Percentiles rank a stretch among this genome's conserved stretches.
Evolutionary conservation across 495 filamentous ascomycete genomes (phyloP).

Genomic region (Trichoderma gamsii): DNA sequence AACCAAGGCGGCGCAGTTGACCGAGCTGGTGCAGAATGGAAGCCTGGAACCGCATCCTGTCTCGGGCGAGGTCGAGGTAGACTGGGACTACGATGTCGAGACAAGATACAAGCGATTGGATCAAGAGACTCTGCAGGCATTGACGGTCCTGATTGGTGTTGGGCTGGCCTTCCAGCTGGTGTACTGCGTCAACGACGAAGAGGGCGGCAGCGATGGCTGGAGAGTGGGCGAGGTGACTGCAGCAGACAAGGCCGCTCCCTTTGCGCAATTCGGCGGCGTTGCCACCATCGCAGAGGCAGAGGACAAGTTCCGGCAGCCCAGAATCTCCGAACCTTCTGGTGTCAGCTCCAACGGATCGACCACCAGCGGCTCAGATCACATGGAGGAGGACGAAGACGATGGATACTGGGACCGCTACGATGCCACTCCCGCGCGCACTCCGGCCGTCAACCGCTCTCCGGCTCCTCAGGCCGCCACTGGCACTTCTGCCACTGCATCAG

Average conservation of each 20-base stretch:
- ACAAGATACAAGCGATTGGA: constrained; percentile 70
- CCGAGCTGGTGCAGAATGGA: constrained; percentile 56
- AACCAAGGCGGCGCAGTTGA: constrained; percentile 59
- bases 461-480: constrained; percentile 35
- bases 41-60: constrained; percentile 82
- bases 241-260: constrained; percentile 40
- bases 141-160: constrained; percentile 51
- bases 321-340: constrained; percentile 15
- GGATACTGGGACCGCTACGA: constrained; percentile 96
- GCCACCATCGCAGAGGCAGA: constrained; percentile 40
- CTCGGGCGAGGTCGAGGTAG: constrained; percentile 81
- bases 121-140: constrained; percentile 75
- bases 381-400: constrained; percentile 72
- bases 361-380: constrained; percentile 23
- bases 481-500: constrained; percentile 27
- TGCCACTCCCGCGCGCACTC: constrained; percentile 71
- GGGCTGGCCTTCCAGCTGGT: constrained; percentile 46
- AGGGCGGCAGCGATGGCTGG: constrained; percentile 69
- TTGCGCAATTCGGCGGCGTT: constrained; percentile 35
- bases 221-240: constrained; percentile 72
- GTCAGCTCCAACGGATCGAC: constrained; percentile 1
- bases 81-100: constrained; percentile 55
- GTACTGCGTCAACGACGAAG: constrained; percentile 54
- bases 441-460: constrained; percentile 57
- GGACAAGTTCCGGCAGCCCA: constrained; percentile 32